These are phyloP conservation scores for Fusarium staphyleae DNA, from an alignment of 2,329 filamentous ascomycete species.

Conservation along the genomic window DNA sequence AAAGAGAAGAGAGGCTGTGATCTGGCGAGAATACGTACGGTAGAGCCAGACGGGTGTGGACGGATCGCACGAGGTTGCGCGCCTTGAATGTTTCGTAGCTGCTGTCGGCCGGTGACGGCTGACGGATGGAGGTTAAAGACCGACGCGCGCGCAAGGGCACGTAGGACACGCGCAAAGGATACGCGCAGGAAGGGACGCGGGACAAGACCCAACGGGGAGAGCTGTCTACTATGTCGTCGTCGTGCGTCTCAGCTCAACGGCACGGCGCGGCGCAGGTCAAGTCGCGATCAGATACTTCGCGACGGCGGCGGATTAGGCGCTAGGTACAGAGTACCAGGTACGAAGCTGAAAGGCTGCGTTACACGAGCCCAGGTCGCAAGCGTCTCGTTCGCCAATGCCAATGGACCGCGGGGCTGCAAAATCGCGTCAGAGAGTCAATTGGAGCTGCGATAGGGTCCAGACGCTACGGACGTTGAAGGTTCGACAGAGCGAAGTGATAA, in stretches of 20 bases:
- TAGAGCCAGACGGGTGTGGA: slow-evolving; percentile 27
- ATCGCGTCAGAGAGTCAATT: slow-evolving; percentile 37
- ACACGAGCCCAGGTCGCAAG: slow-evolving; percentile 35
- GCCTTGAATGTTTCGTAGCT: slow-evolving; percentile 7
- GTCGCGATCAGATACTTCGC: slow-evolving; percentile 22
- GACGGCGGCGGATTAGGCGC: slow-evolving; percentile 22
- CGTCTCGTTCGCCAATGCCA: slow-evolving; percentile 42
- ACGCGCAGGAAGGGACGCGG: slow-evolving; percentile 28
- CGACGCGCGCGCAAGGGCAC: slow-evolving; percentile 25
- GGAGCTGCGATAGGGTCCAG: slow-evolving; percentile 7
- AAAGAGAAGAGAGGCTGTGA: slow-evolving; percentile 8
- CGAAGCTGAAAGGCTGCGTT: slow-evolving; percentile 35
- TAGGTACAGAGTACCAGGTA: slow-evolving; percentile 30
- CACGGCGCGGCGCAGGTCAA: slow-evolving; percentile 37
- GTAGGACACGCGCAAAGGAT: slow-evolving; percentile 36
- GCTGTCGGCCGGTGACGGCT: slow-evolving; percentile 22
- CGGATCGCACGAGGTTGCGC: slow-evolving; percentile 33
- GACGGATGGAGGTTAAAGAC: slow-evolving; percentile 22
- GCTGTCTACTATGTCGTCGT: slow-evolving; percentile 20
- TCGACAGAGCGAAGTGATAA: background rate
- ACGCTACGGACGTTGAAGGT: background rate
- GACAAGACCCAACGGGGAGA: slow-evolving; percentile 16
- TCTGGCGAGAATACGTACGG: slow-evolving; percentile 22
- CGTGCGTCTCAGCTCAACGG: slow-evolving; percentile 33
- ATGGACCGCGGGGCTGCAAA: slow-evolving; percentile 31